Base-by-base conservation (phyloP, 2,329 filamentous ascomycete genomes). In the Chrysoporthe puriensis region DNA sequence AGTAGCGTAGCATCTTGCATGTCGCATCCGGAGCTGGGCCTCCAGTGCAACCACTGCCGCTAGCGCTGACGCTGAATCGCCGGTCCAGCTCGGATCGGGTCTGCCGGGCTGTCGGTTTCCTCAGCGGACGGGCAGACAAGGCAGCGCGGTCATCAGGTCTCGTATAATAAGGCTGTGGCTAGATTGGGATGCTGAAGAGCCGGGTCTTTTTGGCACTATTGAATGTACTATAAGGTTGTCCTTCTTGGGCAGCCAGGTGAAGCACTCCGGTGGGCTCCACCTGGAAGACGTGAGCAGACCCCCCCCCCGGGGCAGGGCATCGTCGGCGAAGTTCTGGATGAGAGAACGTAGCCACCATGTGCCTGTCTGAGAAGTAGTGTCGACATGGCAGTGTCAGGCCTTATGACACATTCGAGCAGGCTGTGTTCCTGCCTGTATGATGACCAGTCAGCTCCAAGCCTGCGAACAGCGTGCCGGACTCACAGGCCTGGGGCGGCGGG, bases 1-100 rank as follows among this genome's bases (percentile, higher is more conserved):
- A 57, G 54, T 40, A 57, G 54, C 54, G 52, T 57, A 32, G 36
- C 52, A 57, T 57, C 52, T 57, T 16, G 32, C 52, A 18, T 57
- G 52, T 14, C 36, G 52, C 32, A n/a, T 36, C 13, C 32, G 14
- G 14, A 40, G 54, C 54, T 40, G 26, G 16, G 54, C 54, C 54
- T 11, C 34, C 54, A 57, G 21, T 60, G 40, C 11, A 60, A 60
- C 57, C 40, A 44, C n/a, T 59, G 4, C 57, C 21, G 57, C 2
- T 60, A 60, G 57, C 57, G 57, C 57, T 60, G 57, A 60, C 36
- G 57, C 44, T 21, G n/a, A 18, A 14, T 56, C 13, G 26, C 16
- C 13, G 4, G 52, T 36, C 7, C 52, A 56, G 26, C 54, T 40
- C 13, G 34, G 54, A 8, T 57, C 44, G 44, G 44, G 18, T 32